A percentile compares a stretch with the other conserved stretches of the same genome.
Conservation (phyloP, 768 basidiomycete genomes). For the Podaxis sp. region DNA sequence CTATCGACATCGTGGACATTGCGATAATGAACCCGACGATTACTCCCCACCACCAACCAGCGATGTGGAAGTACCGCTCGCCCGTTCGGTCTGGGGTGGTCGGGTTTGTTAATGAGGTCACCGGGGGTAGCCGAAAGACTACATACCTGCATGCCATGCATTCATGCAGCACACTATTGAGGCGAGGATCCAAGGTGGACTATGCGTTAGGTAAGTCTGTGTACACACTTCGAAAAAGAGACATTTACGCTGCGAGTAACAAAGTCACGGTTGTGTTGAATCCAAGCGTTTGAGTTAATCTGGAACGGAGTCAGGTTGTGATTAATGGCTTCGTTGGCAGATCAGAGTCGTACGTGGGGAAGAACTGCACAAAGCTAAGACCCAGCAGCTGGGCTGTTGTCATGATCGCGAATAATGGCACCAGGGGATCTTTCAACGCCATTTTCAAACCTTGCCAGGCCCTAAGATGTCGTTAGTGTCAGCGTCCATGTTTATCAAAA, state of each 20-base stretch:
- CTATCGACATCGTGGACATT: slow-evolving; percentile 44
- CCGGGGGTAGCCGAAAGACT: neutral
- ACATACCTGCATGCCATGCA: slow-evolving; percentile 47
- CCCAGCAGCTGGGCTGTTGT: slow-evolving; percentile 44
- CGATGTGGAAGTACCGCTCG: slow-evolving; percentile 59
- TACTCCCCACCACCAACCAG: slow-evolving; percentile 51
- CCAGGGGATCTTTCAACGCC: slow-evolving; percentile 52
- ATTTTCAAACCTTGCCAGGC: slow-evolving; percentile 46
- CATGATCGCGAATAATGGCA: slow-evolving; percentile 50
- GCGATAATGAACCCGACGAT: slow-evolving; percentile 59
- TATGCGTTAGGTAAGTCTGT: slow-evolving; percentile 18
- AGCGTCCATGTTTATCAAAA: neutral
- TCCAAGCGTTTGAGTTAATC: slow-evolving; percentile 54
- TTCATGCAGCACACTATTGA: slow-evolving; percentile 42
- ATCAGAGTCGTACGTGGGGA: slow-evolving; percentile 34
- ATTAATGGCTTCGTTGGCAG: neutral
- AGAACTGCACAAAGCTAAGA: slow-evolving; percentile 57
- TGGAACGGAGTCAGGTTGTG: slow-evolving; percentile 16
- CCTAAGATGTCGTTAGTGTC: slow-evolving; percentile 23
- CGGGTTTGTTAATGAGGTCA: neutral
- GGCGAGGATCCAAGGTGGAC: slow-evolving; percentile 60
- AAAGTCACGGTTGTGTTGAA: slow-evolving; percentile 53
- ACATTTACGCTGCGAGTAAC: slow-evolving; percentile 50
- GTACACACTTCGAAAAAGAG: neutral
- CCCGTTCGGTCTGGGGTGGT: slow-evolving; percentile 42